Base-by-base conservation (phyloP, 371 early-diverging fungal species). In the Apophysomyces variabilis region DNA sequence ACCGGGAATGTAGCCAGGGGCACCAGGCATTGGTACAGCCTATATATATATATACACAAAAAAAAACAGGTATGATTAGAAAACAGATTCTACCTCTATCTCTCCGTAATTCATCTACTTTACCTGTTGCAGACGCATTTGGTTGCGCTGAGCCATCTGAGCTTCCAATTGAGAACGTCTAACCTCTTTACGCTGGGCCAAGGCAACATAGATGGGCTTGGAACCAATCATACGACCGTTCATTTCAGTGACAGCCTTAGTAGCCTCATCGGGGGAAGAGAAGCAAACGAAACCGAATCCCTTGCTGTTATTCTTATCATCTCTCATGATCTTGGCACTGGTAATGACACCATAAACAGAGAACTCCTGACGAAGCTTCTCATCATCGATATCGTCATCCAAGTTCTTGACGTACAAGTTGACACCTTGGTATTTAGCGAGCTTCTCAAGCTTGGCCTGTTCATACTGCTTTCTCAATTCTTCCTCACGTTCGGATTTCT, bases 321-420 rank as follows among this genome's bases (percentile, higher is more conserved):
- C 95, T 69, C 85, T 75, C 96, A 96, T 96, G 50, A 96, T 88
- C 83, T 93, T 93, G 72, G 93, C 92, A 61, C 92, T 91, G 73
- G 95, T 93, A 74, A 96, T 96, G 54, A 80, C 82, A 54, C 96
- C 96, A 73, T 88, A 96, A 26, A 85, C 85, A n/a, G 92, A 78
- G 73, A 96, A 96, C 81, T 93, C 95, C 71, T 91, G 87, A 57
- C 94, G 87, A 36, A 96, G 87, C 68, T 80, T 83, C 66, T 93
- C 94, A 74, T 96, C 96, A 66, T 92, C 91, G 47, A 95, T 78
- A 57, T 87, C 80, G 65, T 95, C 96, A 71, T 95, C 96, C 61
- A 96, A 78, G 87, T 95, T 95, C 87, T 95, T 95, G 76, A 95
- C 83, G 79, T 94, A 95, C 65, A 95, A 79, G 83, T 95, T 95